Conservation (phyloP, 192 early-diverging fungal genomes). For the Entophlyctis luteolus region DNA sequence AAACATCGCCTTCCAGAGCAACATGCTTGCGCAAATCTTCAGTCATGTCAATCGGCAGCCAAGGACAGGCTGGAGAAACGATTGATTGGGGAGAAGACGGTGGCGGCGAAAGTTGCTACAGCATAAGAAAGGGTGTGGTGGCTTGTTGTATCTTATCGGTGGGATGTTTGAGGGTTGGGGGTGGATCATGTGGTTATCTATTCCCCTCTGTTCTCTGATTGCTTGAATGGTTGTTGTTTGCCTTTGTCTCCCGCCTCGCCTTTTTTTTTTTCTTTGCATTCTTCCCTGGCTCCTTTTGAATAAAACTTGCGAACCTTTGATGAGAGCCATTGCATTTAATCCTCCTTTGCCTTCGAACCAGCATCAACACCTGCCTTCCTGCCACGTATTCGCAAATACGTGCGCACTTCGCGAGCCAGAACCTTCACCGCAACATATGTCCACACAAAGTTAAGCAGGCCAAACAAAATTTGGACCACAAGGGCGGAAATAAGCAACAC, state of each 20-base stretch:
- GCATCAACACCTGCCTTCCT: background rate
- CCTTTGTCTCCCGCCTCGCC: background rate
- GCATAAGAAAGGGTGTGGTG: no score
- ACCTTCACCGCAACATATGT: constrained; percentile 17
- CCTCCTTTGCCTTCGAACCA: background rate
- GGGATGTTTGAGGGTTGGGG: background rate
- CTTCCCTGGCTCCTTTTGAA: no score
- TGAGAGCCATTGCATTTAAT: background rate
- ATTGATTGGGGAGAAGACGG: constrained; percentile 66
- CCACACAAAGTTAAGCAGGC: constrained; percentile 19
- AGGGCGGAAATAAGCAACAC: background rate
- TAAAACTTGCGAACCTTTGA: no score
- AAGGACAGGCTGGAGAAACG: constrained; percentile 56
- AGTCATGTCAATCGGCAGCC: constrained; percentile 57
- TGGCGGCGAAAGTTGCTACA: constrained; percentile 64
- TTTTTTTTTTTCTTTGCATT: no score
- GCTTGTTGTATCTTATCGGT: background rate
- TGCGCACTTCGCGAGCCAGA: background rate
- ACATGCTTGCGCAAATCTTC: constrained; percentile 67
- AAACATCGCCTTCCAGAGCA: constrained; percentile 72
- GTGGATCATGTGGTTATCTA: no score
- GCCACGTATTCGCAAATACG: constrained; percentile 4
- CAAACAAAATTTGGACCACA: constrained; percentile 22
- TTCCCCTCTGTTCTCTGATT: no score
- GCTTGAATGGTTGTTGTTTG: no score